Conservation (phyloP, 495 filamentous ascomycete species). For the Penicillium cosmopolitanum region DNA sequence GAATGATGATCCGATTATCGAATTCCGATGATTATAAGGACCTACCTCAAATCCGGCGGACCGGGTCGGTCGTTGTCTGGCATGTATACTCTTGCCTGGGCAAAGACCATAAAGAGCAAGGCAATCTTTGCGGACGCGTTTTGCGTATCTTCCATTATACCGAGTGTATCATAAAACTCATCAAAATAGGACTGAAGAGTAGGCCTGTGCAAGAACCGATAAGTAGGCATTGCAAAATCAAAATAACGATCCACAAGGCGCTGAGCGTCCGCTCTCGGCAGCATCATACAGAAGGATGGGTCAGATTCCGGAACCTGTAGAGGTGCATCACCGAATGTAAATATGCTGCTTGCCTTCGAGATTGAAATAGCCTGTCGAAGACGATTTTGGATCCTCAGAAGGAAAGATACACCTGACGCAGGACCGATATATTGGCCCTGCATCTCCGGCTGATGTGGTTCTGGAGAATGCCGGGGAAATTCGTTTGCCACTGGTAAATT, state of each 20-base stretch:
- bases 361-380: conserved; percentile 17
- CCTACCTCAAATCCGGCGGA: background rate
- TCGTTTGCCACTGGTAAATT: background rate
- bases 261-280: conserved; percentile 15
- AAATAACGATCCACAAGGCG: conserved; percentile 30
- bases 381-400: conserved; percentile 27
- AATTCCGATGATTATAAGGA: background rate
- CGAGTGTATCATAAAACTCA: conserved; percentile 30
- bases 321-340: conserved; percentile 31
- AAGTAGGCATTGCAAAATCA: conserved; percentile 32
- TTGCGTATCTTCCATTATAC: conserved; percentile 12
- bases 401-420: conserved; percentile 33
- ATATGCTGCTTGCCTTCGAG: conserved; percentile 14
- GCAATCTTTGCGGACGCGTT: conserved; percentile 3
- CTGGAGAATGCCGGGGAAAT: conserved; percentile 21
- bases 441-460: conserved; percentile 25
- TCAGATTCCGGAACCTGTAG: conserved; percentile 18
- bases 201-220: conserved; percentile 30
- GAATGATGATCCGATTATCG: background rate
- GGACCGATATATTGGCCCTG: conserved; percentile 35
- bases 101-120: conserved; percentile 9
- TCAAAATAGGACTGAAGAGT: conserved; percentile 25
- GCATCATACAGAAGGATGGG: conserved; percentile 16
- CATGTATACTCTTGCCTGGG: conserved; percentile 8
- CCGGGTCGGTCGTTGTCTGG: conserved; percentile 2